Evolutionary conservation across 345 rosid genomes (phyloP).

Genomic region (Microcos paniculata): DNA sequence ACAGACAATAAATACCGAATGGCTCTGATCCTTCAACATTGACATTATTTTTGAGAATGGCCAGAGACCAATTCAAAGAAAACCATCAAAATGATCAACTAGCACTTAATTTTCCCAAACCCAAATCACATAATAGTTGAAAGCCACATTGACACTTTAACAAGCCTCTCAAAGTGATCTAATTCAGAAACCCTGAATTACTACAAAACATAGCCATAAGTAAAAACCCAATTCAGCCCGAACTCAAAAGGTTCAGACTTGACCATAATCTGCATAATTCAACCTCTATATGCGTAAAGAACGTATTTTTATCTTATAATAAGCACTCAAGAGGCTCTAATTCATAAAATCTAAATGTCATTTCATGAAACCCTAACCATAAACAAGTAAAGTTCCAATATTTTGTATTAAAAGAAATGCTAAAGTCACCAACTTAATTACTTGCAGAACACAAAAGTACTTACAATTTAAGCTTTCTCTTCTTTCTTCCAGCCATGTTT

Average conservation of each 20-base stretch:
- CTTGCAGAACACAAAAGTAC: constrained; percentile 17
- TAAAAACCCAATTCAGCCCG: constrained; percentile 7
- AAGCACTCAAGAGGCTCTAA: background rate
- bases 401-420: background rate
- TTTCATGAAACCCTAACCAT: constrained; percentile 14
- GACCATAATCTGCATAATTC: constrained; percentile 9
- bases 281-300: background rate
- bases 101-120: background rate
- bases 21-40: background rate
- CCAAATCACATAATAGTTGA: background rate
- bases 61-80: background rate
- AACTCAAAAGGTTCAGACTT: background rate
- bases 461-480: constrained; percentile 45
- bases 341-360: constrained; percentile 20
- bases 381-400: background rate
- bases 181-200: background rate
- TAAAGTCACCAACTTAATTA: background rate
- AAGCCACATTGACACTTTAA: background rate
- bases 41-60: background rate
- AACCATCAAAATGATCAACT: background rate
- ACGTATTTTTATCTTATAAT: background rate
- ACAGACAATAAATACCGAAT: background rate
- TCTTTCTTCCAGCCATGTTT: constrained; percentile 40
- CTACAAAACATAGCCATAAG: background rate
- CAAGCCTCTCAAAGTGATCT: background rate